These are phyloP conservation scores for Ormosia semicastrata DNA, from an alignment of 306 rosid species.

Conservation along the genomic window DNA sequence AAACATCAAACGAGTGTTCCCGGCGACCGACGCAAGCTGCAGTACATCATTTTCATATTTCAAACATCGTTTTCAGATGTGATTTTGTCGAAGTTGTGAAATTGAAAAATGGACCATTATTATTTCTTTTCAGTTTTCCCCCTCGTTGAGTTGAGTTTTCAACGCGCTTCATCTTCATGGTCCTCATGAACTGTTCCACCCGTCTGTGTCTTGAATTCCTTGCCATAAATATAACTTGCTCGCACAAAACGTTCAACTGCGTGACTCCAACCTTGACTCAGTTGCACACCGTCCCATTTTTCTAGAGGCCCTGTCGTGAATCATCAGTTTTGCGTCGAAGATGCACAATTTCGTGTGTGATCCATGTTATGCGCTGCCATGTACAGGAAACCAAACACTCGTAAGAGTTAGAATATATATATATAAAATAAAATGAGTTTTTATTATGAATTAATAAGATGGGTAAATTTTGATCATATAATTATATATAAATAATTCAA, in stretches of 20 bases:
- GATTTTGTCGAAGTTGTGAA: neutral
- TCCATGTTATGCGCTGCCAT: neutral
- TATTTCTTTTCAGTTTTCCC: neutral
- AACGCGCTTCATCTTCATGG: conserved; percentile 27
- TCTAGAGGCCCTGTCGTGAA: neutral
- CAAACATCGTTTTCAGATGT: neutral
- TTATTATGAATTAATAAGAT: too few relatives aligned
- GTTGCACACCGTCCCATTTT: neutral
- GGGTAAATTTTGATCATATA: too few relatives aligned
- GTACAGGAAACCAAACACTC: neutral
- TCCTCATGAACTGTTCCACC: neutral
- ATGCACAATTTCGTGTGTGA: neutral
- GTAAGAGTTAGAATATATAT: too few relatives aligned
- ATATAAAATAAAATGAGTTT: too few relatives aligned
- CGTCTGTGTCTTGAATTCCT: neutral
- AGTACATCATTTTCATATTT: neutral
- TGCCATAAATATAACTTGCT: neutral
- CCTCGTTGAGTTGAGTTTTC: conserved; percentile 3
- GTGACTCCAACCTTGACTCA: conserved; percentile 26
- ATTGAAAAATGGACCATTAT: neutral
- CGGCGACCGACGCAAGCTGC: neutral
- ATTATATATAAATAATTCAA: too few relatives aligned
- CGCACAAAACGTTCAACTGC: conserved; percentile 14
- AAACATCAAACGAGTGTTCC: conserved; percentile 11
- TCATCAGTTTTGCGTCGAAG: neutral